Percentiles rank a stretch among this genome's conserved stretches.
Conservation (phyloP, 2,329 filamentous ascomycete genomes). For the Aureobasidium vineae region DNA sequence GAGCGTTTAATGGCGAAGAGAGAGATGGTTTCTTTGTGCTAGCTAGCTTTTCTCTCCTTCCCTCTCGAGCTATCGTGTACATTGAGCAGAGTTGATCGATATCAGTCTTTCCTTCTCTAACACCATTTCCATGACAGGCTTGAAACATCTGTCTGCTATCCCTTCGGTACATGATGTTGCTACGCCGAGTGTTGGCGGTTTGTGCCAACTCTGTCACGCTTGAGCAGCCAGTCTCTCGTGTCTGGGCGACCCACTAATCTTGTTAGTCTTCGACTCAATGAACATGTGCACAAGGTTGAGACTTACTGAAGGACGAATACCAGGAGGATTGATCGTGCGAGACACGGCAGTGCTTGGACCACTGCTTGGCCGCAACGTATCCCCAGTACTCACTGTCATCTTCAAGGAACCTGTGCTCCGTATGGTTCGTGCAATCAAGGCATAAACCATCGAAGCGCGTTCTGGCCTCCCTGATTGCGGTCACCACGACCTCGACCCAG, state of each 20-base stretch:
- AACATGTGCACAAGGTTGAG: neutral
- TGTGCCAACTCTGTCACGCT: neutral
- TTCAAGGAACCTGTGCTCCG: constrained; percentile 27
- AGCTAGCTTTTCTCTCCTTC: neutral
- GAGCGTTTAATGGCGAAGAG: neutral
- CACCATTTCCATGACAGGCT: neutral
- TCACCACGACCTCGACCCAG: neutral
- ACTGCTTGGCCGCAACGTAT: constrained; percentile 29
- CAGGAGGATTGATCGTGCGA: constrained; percentile 36
- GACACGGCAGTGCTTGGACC: constrained; percentile 35
- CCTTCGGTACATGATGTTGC: neutral
- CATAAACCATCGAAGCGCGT: constrained; percentile 38
- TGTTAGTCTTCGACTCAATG: neutral
- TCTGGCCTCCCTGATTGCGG: neutral
- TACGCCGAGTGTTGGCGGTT: neutral
- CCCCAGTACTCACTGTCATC: constrained; percentile 33
- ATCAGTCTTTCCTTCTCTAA: neutral
- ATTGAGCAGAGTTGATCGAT: neutral
- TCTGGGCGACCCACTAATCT: neutral
- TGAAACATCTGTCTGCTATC: neutral
- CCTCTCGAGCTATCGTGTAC: neutral
- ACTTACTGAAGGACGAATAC: constrained; percentile 35
- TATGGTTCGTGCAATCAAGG: constrained; percentile 37
- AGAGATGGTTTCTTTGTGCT: neutral
- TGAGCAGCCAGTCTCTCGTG: neutral